phyloP scores from a whole-genome alignment of 2,329 filamentous ascomycete genomes.

The Nakataea oryzae region DNA sequence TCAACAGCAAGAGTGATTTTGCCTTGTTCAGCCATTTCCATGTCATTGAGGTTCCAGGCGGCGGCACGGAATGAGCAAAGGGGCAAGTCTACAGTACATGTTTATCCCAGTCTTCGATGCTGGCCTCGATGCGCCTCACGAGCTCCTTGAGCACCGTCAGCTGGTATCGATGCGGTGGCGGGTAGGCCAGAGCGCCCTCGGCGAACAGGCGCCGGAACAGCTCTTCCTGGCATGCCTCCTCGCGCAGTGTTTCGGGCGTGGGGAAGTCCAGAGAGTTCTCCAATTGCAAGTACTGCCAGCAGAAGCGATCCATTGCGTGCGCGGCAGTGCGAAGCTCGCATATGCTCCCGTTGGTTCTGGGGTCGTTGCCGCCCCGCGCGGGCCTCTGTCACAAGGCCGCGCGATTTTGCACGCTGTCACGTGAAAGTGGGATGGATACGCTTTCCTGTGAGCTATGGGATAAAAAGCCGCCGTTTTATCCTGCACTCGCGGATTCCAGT shows the following conservation, averaged over 20 bases:
- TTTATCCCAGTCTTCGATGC: slow-evolving; percentile 73
- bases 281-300: slow-evolving; percentile 71
- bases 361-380: too few species aligned
- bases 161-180: slow-evolving; percentile 61
- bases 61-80: too few species aligned
- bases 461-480: background rate
- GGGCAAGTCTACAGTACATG: slow-evolving; percentile 51
- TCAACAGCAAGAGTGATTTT: background rate
- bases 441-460: too few species aligned
- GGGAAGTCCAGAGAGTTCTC: slow-evolving; percentile 58
- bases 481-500: background rate
- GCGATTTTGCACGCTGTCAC: background rate
- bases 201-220: slow-evolving; percentile 61
- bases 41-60: background rate
- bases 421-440: background rate
- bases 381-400: background rate
- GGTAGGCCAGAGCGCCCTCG: slow-evolving; percentile 37
- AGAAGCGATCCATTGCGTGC: slow-evolving; percentile 30
- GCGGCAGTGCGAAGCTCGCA: background rate
- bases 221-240: slow-evolving; percentile 51
- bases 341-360: background rate
- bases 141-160: slow-evolving; percentile 65
- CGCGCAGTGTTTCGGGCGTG: slow-evolving; percentile 42
- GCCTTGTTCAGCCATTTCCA: background rate
- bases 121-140: slow-evolving; percentile 56